Conservation (phyloP, 1,284 basidiomycete species). For the Cryptococcus sp. region DNA sequence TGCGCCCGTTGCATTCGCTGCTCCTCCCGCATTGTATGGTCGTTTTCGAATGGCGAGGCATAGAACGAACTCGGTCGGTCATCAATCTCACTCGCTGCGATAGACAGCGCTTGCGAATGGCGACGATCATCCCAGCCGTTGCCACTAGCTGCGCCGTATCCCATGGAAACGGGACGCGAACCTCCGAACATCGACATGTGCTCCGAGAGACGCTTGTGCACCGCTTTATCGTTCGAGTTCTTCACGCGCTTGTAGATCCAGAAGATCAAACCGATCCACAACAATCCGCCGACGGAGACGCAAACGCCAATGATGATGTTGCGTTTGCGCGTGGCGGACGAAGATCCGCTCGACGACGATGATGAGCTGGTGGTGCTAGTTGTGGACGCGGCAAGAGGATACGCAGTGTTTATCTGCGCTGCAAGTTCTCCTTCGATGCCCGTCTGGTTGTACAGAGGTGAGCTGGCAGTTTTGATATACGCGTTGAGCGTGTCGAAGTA, state of each 20-base stretch:
- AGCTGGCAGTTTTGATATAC: slow-evolving; percentile 46
- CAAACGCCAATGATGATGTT: slow-evolving; percentile 55
- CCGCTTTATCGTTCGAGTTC: slow-evolving; percentile 49
- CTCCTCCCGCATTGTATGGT: slow-evolving; percentile 37
- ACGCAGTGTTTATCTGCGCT: slow-evolving; percentile 51
- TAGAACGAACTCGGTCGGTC: slow-evolving; percentile 54
- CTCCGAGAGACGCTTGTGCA: slow-evolving; percentile 53
- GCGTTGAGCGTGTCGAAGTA: slow-evolving; percentile 50
- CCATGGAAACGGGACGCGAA: slow-evolving; percentile 22
- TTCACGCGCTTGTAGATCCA: slow-evolving; percentile 54
- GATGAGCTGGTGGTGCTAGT: slow-evolving; percentile 18
- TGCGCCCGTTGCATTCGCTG: slow-evolving; percentile 12
- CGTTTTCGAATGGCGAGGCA: slow-evolving; percentile 52
- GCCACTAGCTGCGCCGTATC: slow-evolving; percentile 11
- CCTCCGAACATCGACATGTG: slow-evolving; percentile 53
- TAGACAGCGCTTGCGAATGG: slow-evolving; percentile 39
- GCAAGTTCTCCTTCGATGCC: slow-evolving; percentile 52
- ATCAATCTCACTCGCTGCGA: slow-evolving; percentile 52
- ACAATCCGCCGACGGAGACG: slow-evolving; percentile 49
- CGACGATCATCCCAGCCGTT: slow-evolving; percentile 23
- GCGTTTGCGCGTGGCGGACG: slow-evolving; percentile 32
- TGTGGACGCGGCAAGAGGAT: slow-evolving; percentile 44
- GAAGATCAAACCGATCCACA: slow-evolving; percentile 51
- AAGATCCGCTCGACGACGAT: slow-evolving; percentile 11
- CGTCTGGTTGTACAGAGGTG: slow-evolving; percentile 52